phyloP scores from a whole-genome alignment of 768 basidiomycete species.

The Termitomyces sp. region DNA sequence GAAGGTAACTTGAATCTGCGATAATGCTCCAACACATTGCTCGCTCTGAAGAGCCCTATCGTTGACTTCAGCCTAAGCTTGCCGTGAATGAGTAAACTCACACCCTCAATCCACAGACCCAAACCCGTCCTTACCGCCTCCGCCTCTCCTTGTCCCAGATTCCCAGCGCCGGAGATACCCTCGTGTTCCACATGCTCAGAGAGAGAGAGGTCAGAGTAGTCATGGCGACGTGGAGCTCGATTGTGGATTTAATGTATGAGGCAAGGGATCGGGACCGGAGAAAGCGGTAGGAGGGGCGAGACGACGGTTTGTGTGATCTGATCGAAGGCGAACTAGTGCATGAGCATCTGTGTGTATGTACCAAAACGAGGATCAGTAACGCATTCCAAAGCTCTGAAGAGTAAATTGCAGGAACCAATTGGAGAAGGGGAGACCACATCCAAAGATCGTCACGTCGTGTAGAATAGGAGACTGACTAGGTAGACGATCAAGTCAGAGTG shows the following conservation, averaged over 20 bases:
- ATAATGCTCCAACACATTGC: constrained; percentile 59
- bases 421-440: too few relatives aligned
- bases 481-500: neutral
- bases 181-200: constrained; percentile 51
- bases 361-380: too few relatives aligned
- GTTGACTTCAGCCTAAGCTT: constrained; percentile 11
- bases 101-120: constrained; percentile 63
- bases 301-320: constrained; percentile 56
- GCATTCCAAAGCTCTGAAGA: too few relatives aligned
- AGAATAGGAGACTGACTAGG: neutral
- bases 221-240: constrained; percentile 48
- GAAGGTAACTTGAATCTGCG: constrained; percentile 56
- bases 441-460: too few relatives aligned
- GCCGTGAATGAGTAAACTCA: constrained; percentile 21
- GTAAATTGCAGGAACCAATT: too few relatives aligned
- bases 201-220: constrained; percentile 41
- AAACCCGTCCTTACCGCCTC: constrained; percentile 33
- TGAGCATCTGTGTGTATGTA: constrained; percentile 45
- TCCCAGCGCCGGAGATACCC: constrained; percentile 32
- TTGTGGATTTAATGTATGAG: constrained; percentile 45
- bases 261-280: constrained; percentile 54
- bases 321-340: constrained; percentile 60
- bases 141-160: constrained; percentile 33
- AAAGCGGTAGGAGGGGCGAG: constrained; percentile 68
- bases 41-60: constrained; percentile 67